Conservation (phyloP, 768 basidiomycete species). For the Coprinellus micaceus region DNA sequence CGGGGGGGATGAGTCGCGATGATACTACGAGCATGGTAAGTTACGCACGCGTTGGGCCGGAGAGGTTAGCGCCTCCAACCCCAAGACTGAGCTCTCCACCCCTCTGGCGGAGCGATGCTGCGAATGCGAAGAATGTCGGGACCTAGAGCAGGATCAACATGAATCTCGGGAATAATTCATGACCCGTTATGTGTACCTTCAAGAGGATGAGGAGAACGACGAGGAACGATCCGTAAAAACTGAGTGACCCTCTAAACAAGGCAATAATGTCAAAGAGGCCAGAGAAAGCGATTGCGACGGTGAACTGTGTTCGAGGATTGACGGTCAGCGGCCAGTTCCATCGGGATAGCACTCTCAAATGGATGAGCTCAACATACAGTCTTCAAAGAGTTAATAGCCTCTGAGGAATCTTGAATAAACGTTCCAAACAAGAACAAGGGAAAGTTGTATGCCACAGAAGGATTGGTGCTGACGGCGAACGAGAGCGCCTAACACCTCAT, state of each 20-base stretch:
- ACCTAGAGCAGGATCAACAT: conserved; percentile 33
- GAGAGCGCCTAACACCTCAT: conserved; percentile 51
- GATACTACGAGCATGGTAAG: conserved; percentile 3
- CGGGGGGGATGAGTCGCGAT: not conserved
- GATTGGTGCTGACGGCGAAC: conserved; percentile 52
- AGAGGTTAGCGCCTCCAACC: conserved; percentile 42
- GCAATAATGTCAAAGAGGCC: conserved; percentile 68
- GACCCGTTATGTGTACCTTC: conserved; percentile 39
- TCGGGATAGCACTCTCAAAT: not conserved
- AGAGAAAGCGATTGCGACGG: conserved; percentile 58
- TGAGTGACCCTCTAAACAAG: conserved; percentile 55
- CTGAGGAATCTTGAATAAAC: conserved; percentile 67
- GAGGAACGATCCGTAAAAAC: conserved; percentile 52
- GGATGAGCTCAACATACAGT: conserved; percentile 37
- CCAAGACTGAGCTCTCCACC: conserved; percentile 52
- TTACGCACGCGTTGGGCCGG: conserved; percentile 55
- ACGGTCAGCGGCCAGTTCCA: too few relatives aligned
- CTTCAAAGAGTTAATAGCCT: conserved; percentile 61
- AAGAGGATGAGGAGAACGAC: conserved; percentile 52
- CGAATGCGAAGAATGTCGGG: conserved; percentile 55
- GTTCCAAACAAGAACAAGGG: conserved; percentile 79
- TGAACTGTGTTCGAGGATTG: conserved; percentile 52
- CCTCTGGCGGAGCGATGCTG: conserved; percentile 51
- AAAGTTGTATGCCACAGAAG: conserved; percentile 69
- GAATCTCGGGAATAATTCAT: not conserved